Base-by-base conservation (phyloP, 73 alveolate species). In the Stentor roeselii region DNA sequence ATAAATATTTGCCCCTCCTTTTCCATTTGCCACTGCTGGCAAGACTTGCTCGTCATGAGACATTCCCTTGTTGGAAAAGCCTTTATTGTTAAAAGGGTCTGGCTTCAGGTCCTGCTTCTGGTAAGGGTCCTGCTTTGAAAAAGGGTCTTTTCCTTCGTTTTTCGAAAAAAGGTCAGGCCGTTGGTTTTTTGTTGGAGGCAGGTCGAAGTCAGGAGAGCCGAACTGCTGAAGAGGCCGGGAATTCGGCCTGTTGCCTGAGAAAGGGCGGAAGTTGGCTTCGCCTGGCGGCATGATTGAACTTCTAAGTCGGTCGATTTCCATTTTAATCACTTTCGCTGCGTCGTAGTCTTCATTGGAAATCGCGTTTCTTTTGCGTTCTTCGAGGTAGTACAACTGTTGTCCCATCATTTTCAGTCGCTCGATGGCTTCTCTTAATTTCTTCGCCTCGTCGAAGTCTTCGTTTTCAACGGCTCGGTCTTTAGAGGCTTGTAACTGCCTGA, bases 391-490 rank as follows among this genome's bases (percentile, higher is more conserved):
- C 31, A 95, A 86, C 38, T 92, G 86, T 40, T 87, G 88, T 27
- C 97, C 90, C 42, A 95, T 93, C 67, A 92, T 83, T 84, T 87
- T 91, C 42, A 95, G 86, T 88, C 97, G 84, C 37, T 95, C 98
- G 35, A 95, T 95, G 39, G 96, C 94, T 35, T 90, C 97, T 83
- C 93, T 96, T 36, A 95, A 86, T 82, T 96, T 60, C 83, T 92
- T 91, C 1, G 99, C 99, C 83, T 95, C 99, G 89, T 96, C 99
- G 83, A 93, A 96, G 87, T 96, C 99, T 84, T 96, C 99, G 59
- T 89, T 91, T 78, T 95, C 95, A 95, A 96, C 97, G 0, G 99
- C 99, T 78, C 94, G 87, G 42, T 94, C 95, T 84, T 95, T 96
- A 2, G 99, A 98, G 40, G 85, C 86, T 86, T 91, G 84, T 82